Percentiles rank a stretch among this genome's conserved stretches.
phyloP scores from a whole-genome alignment of 1,284 basidiomycete species.

The Melampsora americana region DNA sequence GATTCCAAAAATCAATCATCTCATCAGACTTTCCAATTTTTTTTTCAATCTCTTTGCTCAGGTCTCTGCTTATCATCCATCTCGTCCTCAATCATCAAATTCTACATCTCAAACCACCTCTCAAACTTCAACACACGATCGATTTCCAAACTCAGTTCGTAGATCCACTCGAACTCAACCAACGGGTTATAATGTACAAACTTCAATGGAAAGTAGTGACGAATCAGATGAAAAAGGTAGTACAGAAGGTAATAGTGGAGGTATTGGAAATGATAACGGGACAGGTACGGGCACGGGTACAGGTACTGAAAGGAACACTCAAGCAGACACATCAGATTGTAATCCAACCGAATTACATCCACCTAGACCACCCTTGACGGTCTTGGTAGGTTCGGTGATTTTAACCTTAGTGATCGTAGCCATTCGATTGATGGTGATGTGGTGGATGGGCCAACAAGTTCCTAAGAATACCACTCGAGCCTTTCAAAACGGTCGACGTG shows the following conservation, averaged over 20 bases:
- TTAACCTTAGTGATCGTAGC: conserved; percentile 31
- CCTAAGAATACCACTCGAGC: conserved; percentile 21
- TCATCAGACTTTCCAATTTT: neutral
- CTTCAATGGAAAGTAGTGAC: neutral
- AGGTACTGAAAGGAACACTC: neutral
- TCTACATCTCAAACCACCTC: neutral
- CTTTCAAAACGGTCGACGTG: conserved; percentile 21
- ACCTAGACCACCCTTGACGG: conserved; percentile 21
- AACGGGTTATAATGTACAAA: conserved; percentile 15
- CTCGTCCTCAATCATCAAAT: neutral
- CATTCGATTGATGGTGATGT: conserved; percentile 24
- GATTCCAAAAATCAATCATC: neutral
- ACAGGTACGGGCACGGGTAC: too few species aligned
- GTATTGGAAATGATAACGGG: neutral
- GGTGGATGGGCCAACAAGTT: conserved; percentile 43
- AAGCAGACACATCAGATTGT: neutral
- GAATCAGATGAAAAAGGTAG: neutral
- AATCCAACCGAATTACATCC: neutral
- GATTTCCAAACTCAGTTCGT: neutral
- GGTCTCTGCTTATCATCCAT: conserved; percentile 4
- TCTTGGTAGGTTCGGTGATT: conserved; percentile 19
- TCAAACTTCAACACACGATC: neutral
- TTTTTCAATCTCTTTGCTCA: neutral
- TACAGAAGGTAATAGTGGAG: neutral
- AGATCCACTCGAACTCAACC: conserved; percentile 2